These are phyloP conservation scores for Tuber aestivum DNA, from an alignment of 495 filamentous ascomycete genomes.

Conservation along the genomic window DNA sequence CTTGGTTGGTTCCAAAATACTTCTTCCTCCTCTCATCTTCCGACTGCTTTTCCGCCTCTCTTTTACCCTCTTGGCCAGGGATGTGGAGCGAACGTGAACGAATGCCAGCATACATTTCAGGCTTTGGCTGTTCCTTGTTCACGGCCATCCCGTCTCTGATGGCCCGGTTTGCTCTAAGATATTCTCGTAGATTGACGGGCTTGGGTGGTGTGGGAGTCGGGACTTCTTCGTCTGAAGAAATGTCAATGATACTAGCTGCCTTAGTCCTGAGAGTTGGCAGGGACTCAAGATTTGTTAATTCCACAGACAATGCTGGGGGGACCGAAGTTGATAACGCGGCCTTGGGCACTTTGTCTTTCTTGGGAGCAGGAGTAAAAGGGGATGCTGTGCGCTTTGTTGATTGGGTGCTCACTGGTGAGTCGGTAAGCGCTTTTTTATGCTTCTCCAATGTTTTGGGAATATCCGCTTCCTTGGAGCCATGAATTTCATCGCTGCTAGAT, in stretches of 20 bases:
- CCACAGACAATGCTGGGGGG: background rate
- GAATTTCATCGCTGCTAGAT: background rate
- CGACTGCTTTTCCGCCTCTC: slow-evolving; percentile 13
- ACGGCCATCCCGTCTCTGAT: background rate
- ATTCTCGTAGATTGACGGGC: background rate
- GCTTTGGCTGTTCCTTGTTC: background rate
- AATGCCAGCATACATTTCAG: slow-evolving; percentile 31
- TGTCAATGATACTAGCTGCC: background rate
- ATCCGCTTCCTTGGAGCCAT: background rate
- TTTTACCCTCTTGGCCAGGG: slow-evolving; percentile 29
- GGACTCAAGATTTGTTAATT: background rate
- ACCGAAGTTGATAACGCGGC: background rate
- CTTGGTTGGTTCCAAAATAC: slow-evolving; percentile 26
- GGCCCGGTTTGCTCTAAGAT: background rate
- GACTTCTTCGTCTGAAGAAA: background rate
- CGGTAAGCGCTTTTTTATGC: background rate
- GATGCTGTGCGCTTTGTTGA: background rate
- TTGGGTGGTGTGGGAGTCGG: background rate
- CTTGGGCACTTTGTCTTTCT: background rate
- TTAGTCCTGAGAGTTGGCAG: background rate
- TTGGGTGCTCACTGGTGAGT: background rate
- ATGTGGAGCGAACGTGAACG: slow-evolving; percentile 27
- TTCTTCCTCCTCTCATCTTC: slow-evolving; percentile 28
- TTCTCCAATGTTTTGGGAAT: background rate
- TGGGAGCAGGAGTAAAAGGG: background rate